Evolutionary conservation across 1,284 basidiomycete species (phyloP).

Genomic region (Rhodotorula sp.): DNA sequence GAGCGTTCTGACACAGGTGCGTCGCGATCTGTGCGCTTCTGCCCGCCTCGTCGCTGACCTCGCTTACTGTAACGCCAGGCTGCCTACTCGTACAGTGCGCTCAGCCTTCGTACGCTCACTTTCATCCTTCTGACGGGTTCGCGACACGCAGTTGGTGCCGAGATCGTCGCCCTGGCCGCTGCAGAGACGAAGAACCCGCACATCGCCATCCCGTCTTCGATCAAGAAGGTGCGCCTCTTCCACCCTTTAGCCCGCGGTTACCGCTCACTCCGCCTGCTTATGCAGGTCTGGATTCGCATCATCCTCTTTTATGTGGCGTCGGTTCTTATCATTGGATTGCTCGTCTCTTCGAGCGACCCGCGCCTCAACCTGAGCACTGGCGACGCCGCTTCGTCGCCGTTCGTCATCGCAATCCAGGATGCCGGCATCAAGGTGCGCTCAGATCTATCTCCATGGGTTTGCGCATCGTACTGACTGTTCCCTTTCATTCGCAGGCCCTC

Average conservation of each 20-base stretch:
- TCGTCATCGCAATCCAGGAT: slow-evolving; percentile 40
- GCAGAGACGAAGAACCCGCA: slow-evolving; percentile 53
- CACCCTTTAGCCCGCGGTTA: neutral
- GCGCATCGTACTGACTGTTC: neutral
- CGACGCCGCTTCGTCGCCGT: slow-evolving; percentile 41
- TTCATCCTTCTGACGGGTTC: neutral
- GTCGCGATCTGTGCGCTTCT: neutral
- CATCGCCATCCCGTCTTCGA: slow-evolving; percentile 65
- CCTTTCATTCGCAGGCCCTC: slow-evolving; percentile 11
- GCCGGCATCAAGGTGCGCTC: slow-evolving; percentile 33
- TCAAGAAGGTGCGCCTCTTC: slow-evolving; percentile 55
- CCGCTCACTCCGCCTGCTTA: neutral
- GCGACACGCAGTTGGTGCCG: neutral
- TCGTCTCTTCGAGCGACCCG: slow-evolving; percentile 68
- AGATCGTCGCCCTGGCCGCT: slow-evolving; percentile 77
- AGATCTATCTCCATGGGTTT: neutral
- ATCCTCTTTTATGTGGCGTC: slow-evolving; percentile 66
- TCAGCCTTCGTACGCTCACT: too few relatives aligned
- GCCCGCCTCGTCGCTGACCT: neutral
- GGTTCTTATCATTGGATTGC: slow-evolving; percentile 58
- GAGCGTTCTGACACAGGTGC: slow-evolving; percentile 4
- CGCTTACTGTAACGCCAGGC: slow-evolving; percentile 51
- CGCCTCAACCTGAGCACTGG: slow-evolving; percentile 58
- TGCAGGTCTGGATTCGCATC: slow-evolving; percentile 69
- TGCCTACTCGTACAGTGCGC: slow-evolving; percentile 70